Evolutionary conservation across 768 basidiomycete species (phyloP), one percentile per base, ranked within the genome.

Genomic region (Stropharia rugosoannulata): DNA sequence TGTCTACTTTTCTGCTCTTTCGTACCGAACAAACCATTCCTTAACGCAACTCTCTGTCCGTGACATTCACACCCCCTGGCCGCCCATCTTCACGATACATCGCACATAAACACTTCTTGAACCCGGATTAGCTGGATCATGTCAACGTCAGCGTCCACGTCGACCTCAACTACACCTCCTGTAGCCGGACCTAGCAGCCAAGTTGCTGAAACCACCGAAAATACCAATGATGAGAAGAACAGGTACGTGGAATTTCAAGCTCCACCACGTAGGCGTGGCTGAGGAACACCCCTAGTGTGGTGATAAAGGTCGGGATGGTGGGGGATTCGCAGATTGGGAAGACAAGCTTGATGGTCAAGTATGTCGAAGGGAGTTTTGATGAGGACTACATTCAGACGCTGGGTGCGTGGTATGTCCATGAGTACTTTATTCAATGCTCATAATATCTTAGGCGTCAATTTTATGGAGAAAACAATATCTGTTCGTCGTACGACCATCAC

Each of bases 301-400:
- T 96, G 51, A 91, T 97, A 72, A 98, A 99, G 73, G 96, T 99
- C 49, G 96, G 96, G 54, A 99, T 99, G 96, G 94, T 99, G 45
- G 97, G 97, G 48, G 96, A 99, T 78, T 95, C 94, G 67, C 96
- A 98, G 79, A 98, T 98, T 68, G 95, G 96, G 64, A 98, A 98
- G 83, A 98, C 96, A 61, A 94, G 92, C 74, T 80, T 98, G 70
- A 98, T 98, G 96, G 95, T 98, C 73, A 98, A 98, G 77, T 98
- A 98, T 68, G 95, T 98, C 58, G 96, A 99, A 77, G 96, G 96
- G 50, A 93, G 90, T 74, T 97, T 96, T 73, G 95, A 97, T 74
- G 95, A 96, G 79, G 96, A 98, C 73, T 98, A 98, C 77, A 98
- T 99, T 71, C 96, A 98, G 84, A 98, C 96, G 76, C 87, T 99